phyloP scores from a whole-genome alignment of 345 rosid species.

The Eucalyptus paniculata region DNA sequence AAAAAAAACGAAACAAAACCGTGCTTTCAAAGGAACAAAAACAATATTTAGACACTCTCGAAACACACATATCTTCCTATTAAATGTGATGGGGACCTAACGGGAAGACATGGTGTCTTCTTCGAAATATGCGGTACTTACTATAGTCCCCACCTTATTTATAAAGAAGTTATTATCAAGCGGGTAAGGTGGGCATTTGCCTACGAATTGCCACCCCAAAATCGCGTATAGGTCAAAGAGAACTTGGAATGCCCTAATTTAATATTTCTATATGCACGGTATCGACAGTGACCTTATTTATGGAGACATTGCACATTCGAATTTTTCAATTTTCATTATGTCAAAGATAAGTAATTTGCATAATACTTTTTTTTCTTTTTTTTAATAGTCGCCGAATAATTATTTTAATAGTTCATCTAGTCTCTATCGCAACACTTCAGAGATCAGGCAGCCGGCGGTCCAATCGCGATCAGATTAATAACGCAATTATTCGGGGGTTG shows the following conservation, averaged over 20 bases:
- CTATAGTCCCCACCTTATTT: background rate
- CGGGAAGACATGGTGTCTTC: background rate
- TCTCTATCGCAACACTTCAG: background rate
- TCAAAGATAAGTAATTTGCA: background rate
- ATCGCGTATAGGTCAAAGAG: background rate
- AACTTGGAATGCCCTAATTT: background rate
- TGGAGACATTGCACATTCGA: background rate
- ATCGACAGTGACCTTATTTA: background rate
- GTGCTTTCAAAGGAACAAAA: background rate
- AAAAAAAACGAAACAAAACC: background rate
- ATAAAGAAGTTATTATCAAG: background rate
- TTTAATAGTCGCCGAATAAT: background rate
- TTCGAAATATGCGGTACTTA: background rate
- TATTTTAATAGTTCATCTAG: background rate
- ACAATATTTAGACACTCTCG: fast-evolving
- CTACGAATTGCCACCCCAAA: background rate
- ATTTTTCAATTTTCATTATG: background rate
- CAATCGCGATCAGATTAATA: background rate
- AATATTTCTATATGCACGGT: background rate
- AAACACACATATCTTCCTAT: background rate
- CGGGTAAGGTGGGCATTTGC: background rate
- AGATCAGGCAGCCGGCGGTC: background rate
- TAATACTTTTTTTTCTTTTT: background rate
- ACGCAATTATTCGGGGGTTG: background rate
- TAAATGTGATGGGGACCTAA: background rate